A percentile compares a stretch with the other conserved stretches of the same genome.
Conservation (phyloP, 208 protist genomes). For the Plasmodiophora brassicae region DNA sequence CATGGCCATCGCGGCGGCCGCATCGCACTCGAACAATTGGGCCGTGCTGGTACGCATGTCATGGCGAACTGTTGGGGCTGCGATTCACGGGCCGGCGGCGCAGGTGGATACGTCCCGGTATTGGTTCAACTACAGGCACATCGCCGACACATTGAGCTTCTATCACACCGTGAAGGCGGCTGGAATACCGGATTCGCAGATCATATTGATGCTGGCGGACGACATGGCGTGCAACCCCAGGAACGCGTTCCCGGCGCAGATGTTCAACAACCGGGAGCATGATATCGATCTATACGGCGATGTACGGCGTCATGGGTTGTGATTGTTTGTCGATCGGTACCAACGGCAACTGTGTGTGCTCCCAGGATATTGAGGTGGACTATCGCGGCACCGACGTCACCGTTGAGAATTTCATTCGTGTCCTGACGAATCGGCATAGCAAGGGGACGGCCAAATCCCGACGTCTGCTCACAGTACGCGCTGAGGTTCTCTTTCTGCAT, state of each 20-base stretch:
- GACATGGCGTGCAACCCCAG: constrained; percentile 92
- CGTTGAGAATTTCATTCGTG: constrained; percentile 85
- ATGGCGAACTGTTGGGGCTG: background rate
- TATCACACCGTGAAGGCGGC: constrained; percentile 85
- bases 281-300: constrained; percentile 75
- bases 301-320: background rate
- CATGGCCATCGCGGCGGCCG: no score
- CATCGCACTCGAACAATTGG: constrained; percentile 85
- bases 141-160: constrained; percentile 86
- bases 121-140: constrained; percentile 96
- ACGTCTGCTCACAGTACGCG: constrained; percentile 76
- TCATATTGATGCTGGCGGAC: constrained; percentile 93
- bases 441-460: constrained; percentile 78
- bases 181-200: constrained; percentile 82
- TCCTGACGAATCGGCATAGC: constrained; percentile 69
- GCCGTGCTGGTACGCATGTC: constrained; percentile 77
- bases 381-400: constrained; percentile 91
- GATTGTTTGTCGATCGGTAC: no score
- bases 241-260: constrained; percentile 73
- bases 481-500: no score
- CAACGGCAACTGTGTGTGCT: background rate
- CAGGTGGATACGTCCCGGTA: constrained; percentile 76
- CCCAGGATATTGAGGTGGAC: constrained; percentile 82
- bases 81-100: background rate
- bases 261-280: constrained; percentile 64